These are phyloP conservation scores for Kwoniella bestiolae DNA, from an alignment of 768 basidiomycete species.

Conservation along the genomic window DNA sequence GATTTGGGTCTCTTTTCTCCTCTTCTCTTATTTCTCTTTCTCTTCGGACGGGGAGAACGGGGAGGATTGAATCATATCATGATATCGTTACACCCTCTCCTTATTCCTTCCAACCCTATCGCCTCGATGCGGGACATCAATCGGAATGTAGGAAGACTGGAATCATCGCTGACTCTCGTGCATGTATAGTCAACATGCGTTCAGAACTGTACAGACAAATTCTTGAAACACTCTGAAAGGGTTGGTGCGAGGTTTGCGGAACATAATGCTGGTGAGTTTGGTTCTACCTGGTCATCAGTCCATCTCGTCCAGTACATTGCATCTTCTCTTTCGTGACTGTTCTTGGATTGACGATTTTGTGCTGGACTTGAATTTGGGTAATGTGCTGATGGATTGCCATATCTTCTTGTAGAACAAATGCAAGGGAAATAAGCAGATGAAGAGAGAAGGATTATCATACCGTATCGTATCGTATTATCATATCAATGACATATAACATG, in stretches of 20 bases:
- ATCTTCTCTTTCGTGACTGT: too few species aligned
- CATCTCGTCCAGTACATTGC: too few species aligned
- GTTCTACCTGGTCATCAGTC: too few species aligned
- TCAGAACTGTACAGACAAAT: slow-evolving; percentile 94
- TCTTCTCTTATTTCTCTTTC: too few species aligned
- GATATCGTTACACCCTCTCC: too few species aligned
- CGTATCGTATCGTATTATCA: background rate
- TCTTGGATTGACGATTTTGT: too few species aligned
- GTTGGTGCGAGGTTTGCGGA: slow-evolving; percentile 91
- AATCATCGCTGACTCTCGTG: too few species aligned
- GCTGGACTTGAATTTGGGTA: background rate
- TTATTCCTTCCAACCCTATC: background rate
- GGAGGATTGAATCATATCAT: too few species aligned
- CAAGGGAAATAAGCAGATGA: slow-evolving; percentile 5
- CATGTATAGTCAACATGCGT: slow-evolving; percentile 77
- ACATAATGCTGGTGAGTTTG: slow-evolving; percentile 79
- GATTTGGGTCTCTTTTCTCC: too few species aligned
- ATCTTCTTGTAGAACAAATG: slow-evolving; percentile 4
- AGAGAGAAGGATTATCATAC: background rate
- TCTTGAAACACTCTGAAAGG: slow-evolving; percentile 92
- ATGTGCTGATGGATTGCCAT: background rate
- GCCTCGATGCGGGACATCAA: too few species aligned
- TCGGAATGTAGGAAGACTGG: too few species aligned
- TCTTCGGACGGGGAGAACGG: too few species aligned
- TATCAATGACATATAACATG: background rate